phyloP scores from a whole-genome alignment of 768 basidiomycete genomes.

The Pulveroboletus sp. region DNA sequence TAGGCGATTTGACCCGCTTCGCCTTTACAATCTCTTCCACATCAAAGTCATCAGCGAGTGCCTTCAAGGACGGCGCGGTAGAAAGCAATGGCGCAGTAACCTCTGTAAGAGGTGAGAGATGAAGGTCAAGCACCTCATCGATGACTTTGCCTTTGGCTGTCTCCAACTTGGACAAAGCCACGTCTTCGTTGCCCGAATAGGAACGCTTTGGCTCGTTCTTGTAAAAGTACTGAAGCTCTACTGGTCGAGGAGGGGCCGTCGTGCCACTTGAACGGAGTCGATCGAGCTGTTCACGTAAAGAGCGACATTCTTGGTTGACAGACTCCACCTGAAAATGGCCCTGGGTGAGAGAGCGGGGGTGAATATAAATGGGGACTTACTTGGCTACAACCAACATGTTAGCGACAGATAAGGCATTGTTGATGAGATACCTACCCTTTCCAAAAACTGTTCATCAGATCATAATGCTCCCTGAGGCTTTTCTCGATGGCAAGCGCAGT shows the following conservation, averaged over 20 bases:
- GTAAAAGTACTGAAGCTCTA: slow-evolving; percentile 25
- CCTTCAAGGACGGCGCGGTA: slow-evolving; percentile 27
- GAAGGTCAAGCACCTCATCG: slow-evolving; percentile 28
- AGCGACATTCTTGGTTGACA: slow-evolving; percentile 23
- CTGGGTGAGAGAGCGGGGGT: slow-evolving; percentile 8
- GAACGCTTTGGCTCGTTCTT: slow-evolving; percentile 21
- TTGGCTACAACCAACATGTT: slow-evolving; percentile 31
- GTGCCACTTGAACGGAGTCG: slow-evolving; percentile 19
- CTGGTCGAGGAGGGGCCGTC: slow-evolving; percentile 11
- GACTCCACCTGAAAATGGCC: slow-evolving; percentile 19
- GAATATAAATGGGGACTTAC: slow-evolving; percentile 22
- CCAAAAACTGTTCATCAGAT: slow-evolving; percentile 43
- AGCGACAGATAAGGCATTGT: slow-evolving; percentile 12
- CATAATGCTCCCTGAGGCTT: slow-evolving; percentile 52
- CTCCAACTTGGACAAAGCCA: slow-evolving; percentile 9
- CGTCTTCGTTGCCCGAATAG: slow-evolving; percentile 14
- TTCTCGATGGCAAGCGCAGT: slow-evolving; percentile 50
- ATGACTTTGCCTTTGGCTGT: slow-evolving; percentile 21
- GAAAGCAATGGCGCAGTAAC: slow-evolving; percentile 24
- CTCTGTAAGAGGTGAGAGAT: slow-evolving; percentile 31
- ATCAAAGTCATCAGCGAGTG: slow-evolving; percentile 30
- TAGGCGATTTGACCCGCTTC: slow-evolving; percentile 17
- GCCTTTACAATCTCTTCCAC: slow-evolving; percentile 24
- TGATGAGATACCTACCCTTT: slow-evolving; percentile 30
- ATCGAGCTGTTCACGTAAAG: slow-evolving; percentile 27